Percentiles rank a stretch among this genome's conserved stretches.
Conservation (phyloP, 2,329 filamentous ascomycete species). For the Sporothrix sp. region DNA sequence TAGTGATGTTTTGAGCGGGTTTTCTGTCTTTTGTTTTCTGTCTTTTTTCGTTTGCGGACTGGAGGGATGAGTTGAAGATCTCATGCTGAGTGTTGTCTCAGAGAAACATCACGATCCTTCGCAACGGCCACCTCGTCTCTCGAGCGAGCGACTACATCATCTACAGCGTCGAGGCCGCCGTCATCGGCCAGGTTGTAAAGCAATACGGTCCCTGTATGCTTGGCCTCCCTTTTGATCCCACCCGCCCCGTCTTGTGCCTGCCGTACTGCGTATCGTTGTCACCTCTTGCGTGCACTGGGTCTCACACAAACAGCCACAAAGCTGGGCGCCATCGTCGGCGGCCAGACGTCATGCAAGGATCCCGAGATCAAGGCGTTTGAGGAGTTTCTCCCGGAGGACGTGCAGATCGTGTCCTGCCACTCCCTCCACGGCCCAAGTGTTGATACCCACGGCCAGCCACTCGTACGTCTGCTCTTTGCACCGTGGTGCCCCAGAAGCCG, state of each 20-base stretch:
- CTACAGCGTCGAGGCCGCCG: conserved; percentile 93
- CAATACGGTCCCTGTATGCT: conserved; percentile 84
- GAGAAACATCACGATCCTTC: conserved; percentile 79
- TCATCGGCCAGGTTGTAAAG: conserved; percentile 78
- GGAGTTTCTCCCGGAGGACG: conserved; percentile 72
- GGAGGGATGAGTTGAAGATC: conserved; percentile 17
- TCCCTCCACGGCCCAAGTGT: conserved; percentile 91
- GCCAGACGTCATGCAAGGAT: conserved; percentile 96
- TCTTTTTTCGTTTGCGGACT: not conserved
- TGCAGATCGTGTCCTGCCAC: conserved; percentile 91
- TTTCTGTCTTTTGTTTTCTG: no score
- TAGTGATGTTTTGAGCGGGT: conserved; percentile 10
- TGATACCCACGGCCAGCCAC: conserved; percentile 77
- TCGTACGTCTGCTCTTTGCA: conserved; percentile 45
- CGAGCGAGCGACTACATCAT: conserved; percentile 97
- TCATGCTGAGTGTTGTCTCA: conserved; percentile 45
- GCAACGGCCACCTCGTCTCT: conserved; percentile 92
- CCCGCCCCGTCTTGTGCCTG: conserved; percentile 14
- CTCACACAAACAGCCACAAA: conserved; percentile 62
- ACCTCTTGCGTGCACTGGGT: not conserved
- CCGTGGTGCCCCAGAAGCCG: no score
- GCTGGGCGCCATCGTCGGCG: conserved; percentile 86
- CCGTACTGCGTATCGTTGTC: not conserved
- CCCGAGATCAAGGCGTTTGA: conserved; percentile 94
- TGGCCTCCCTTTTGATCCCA: conserved; percentile 8